A percentile compares a stretch with the other conserved stretches of the same genome.
phyloP scores from a whole-genome alignment of 768 basidiomycete species.

The Kondoa malvinella region DNA sequence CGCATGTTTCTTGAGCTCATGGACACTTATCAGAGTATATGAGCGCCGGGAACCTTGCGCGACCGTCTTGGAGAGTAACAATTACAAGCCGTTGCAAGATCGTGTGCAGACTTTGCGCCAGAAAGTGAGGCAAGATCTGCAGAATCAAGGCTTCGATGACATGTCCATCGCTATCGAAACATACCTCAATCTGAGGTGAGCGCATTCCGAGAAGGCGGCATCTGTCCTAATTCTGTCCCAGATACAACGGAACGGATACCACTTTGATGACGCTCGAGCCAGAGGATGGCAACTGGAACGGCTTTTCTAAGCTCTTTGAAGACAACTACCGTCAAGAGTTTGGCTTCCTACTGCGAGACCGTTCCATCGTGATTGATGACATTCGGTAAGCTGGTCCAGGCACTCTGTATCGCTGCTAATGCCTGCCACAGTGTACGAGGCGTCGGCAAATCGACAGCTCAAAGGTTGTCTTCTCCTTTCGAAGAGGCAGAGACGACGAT shows the following conservation, averaged over 20 bases:
- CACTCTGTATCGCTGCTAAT: background rate
- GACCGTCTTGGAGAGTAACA: slow-evolving; percentile 46
- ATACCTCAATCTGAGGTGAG: slow-evolving; percentile 33
- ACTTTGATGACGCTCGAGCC: slow-evolving; percentile 58
- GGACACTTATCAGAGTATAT: slow-evolving; percentile 53
- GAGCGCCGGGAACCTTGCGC: slow-evolving; percentile 84
- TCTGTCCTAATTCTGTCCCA: slow-evolving; percentile 32
- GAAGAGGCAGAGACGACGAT: slow-evolving; percentile 48
- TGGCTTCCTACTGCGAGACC: slow-evolving; percentile 74
- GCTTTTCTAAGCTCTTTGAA: slow-evolving; percentile 60
- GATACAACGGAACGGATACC: slow-evolving; percentile 85
- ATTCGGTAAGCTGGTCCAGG: slow-evolving; percentile 33
- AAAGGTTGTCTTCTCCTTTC: slow-evolving; percentile 60
- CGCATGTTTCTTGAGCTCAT: too few relatives aligned
- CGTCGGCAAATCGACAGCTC: slow-evolving; percentile 75
- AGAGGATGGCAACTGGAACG: slow-evolving; percentile 39
- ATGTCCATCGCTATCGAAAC: slow-evolving; percentile 57
- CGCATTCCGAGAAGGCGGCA: background rate
- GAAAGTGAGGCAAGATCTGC: slow-evolving; percentile 50
- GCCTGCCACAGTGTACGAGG: slow-evolving; percentile 46
- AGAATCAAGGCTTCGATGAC: slow-evolving; percentile 61
- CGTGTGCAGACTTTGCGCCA: slow-evolving; percentile 54
- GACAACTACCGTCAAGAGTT: slow-evolving; percentile 57
- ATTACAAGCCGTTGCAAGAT: slow-evolving; percentile 40
- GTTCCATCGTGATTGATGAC: slow-evolving; percentile 73